Percentiles rank a stretch among this genome's conserved stretches.
Evolutionary conservation across 2,329 filamentous ascomycete species (phyloP).

Genomic region (Calycina herbarum): DNA sequence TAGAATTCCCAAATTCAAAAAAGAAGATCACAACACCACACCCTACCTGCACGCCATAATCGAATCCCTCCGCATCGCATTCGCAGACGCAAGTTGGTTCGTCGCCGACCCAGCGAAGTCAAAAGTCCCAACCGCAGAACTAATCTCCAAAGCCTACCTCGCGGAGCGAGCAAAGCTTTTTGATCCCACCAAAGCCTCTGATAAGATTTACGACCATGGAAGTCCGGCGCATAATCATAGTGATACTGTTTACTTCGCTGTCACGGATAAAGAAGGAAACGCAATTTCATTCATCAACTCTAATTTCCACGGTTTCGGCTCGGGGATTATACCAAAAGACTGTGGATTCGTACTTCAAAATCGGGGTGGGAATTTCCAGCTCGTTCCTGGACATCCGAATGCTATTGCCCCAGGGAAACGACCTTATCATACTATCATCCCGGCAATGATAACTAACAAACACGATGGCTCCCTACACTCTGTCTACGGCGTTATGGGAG

Average conservation of each 20-base stretch:
- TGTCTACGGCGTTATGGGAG: conserved; percentile 95
- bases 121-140: conserved; percentile 66
- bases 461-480: conserved; percentile 74
- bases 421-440: conserved; percentile 98
- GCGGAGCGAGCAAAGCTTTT: conserved; percentile 65
- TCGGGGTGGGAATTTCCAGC: conserved; percentile 82
- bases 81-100: conserved; percentile 88
- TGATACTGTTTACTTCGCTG: conserved; percentile 93
- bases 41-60: conserved; percentile 84
- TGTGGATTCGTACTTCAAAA: conserved; percentile 96
- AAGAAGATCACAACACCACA: conserved; percentile 76
- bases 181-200: conserved; percentile 59
- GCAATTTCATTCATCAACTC: conserved; percentile 96
- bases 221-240: conserved; percentile 82
- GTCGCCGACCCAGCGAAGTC: conserved; percentile 77
- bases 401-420: conserved; percentile 76
- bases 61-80: conserved; percentile 84
- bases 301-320: conserved; percentile 89
- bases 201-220: conserved; percentile 63
- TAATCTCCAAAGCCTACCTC: conserved; percentile 75
- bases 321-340: conserved; percentile 76
- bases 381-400: conserved; percentile 74
- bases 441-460: conserved; percentile 80
- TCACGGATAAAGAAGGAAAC: conserved; percentile 79
- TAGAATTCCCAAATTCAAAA: conserved; percentile 69